Conservation (phyloP, 306 rosid species). For the Malus asiatica region DNA sequence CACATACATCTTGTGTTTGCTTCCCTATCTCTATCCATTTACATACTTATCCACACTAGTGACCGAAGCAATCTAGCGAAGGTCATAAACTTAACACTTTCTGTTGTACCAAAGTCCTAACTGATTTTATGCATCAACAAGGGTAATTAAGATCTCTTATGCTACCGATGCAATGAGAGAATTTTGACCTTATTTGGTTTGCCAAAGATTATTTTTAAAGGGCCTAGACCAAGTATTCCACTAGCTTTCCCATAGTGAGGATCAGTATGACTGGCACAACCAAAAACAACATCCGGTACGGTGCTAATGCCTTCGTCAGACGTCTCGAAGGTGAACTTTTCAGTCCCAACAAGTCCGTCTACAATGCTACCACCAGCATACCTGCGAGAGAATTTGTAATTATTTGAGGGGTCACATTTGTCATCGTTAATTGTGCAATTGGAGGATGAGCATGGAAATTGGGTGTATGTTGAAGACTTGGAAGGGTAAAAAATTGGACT, state of each 20-base stretch:
- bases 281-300: conserved; percentile 1
- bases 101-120: too few relatives aligned
- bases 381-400: too few relatives aligned
- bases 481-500: conserved; percentile 24
- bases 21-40: too few relatives aligned
- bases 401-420: neutral
- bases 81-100: too few relatives aligned
- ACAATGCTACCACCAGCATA: too few relatives aligned
- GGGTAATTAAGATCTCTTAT: conserved; percentile 19
- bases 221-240: conserved; percentile 35
- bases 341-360: neutral
- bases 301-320: conserved; percentile 24
- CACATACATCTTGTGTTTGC: too few relatives aligned
- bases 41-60: too few relatives aligned
- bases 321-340: conserved; percentile 28
- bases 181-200: conserved; percentile 19
- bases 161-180: conserved; percentile 40
- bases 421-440: neutral
- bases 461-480: conserved; percentile 25
- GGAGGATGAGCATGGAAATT: neutral
- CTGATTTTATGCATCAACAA: neutral
- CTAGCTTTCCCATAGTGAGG: neutral
- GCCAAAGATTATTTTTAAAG: conserved; percentile 12
- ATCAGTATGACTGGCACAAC: conserved; percentile 18
- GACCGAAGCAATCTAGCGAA: too few relatives aligned